Conservation (phyloP, 1,139 yeast species). For the Suhomyces coccinellae region DNA sequence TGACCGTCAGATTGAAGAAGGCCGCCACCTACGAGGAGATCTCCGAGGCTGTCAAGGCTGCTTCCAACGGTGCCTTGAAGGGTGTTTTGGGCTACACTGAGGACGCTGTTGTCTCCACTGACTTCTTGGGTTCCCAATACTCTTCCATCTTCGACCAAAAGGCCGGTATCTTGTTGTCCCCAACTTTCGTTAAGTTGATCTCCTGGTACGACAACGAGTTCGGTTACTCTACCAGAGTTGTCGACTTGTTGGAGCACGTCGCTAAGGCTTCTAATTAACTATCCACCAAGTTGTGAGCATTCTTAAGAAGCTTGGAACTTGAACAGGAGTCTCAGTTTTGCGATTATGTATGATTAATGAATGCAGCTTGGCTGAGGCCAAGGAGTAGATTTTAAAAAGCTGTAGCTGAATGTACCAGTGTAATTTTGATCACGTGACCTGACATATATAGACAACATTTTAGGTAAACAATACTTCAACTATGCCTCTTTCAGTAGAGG, state of each 20-base stretch:
- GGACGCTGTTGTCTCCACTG: slow-evolving; percentile 84
- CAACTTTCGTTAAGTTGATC: slow-evolving; percentile 81
- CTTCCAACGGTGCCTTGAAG: slow-evolving; percentile 68
- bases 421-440: background rate
- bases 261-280: slow-evolving; percentile 43
- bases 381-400: background rate
- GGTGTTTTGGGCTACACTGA: slow-evolving; percentile 83
- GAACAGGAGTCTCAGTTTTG: slow-evolving; percentile 3
- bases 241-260: slow-evolving; percentile 76
- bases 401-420: background rate
- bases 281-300: slow-evolving; percentile 18
- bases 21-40: slow-evolving; percentile 75
- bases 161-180: slow-evolving; percentile 83
- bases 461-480: background rate
- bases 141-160: slow-evolving; percentile 82
- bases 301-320: slow-evolving; percentile 7
- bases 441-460: too few species aligned
- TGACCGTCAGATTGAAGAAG: slow-evolving; percentile 68
- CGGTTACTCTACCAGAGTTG: slow-evolving; percentile 93
- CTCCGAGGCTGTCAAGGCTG: slow-evolving; percentile 68
- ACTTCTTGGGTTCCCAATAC: slow-evolving; percentile 75
- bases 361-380: slow-evolving; percentile 7
- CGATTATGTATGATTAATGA: slow-evolving; percentile 9
- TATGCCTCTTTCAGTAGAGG: slow-evolving; percentile 2
- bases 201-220: slow-evolving; percentile 90